Base-by-base conservation (phyloP, 1,284 basidiomycete species). In the Pholiota adiposa region DNA sequence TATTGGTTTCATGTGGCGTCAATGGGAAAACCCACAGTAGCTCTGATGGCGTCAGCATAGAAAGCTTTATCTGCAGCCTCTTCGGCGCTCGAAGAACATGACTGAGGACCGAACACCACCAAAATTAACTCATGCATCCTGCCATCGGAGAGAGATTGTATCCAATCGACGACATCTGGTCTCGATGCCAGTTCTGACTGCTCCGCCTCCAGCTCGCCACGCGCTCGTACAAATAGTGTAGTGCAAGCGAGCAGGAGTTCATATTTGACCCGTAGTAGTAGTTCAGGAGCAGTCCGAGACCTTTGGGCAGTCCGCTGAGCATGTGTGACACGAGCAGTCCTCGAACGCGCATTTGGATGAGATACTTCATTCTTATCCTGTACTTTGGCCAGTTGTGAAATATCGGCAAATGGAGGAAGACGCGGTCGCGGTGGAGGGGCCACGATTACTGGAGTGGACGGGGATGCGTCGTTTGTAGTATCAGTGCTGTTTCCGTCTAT, bases 161-260 rank as follows among this genome's bases (percentile, higher is more conserved):
- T 36, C 56, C 50, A 58, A 14, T 53, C 56, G 18, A 41, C 9
- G 16, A 46, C 18, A 48, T 38, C 50, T 5, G 27, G 25, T 9
- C 31, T 25, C 25, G 51, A 41, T 8, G 44, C 43, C 48, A 56
- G 19, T 38, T 59, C 60, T 34, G 36, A 44, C 49, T 29, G 27
- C 19, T 51, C 40, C 31, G 31, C 14, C 29, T 55, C 44, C 21
- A 50, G 36, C 23, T 56, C 54, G 16, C 18, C 25, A 14, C 48
- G 44, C 36, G 25, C 25, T 12, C 44, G 54, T 34, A 25, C 21
- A 16, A 46, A 23, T 25, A 61, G 25, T n/a, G 57, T 51, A 9
- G 25, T 44, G 46, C 64, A 67, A 7, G 66, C 62, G 18, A 59
- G 57, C 40, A 65, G 40, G 14, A 67, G 56, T 46, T 67, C 66